Evolutionary conservation across 306 rosid species (phyloP).

Genomic region (Neltuma alba): DNA sequence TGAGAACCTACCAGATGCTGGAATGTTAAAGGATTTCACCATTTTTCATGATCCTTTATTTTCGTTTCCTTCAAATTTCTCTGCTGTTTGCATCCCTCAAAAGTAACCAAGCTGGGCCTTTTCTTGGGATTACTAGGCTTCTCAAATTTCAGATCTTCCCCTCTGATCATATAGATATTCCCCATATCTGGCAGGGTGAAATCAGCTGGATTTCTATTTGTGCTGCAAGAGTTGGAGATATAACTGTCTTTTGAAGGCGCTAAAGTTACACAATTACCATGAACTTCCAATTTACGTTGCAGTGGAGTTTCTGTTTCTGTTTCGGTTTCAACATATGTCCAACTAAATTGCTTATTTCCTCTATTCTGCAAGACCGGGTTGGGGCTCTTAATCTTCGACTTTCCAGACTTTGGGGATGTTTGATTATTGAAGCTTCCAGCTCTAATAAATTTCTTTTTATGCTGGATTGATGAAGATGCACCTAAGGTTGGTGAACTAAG

Average conservation of each 20-base stretch:
- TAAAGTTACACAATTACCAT: constrained; percentile 34
- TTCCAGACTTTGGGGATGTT: constrained; percentile 41
- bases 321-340: constrained; percentile 34
- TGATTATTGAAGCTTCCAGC: constrained; percentile 36
- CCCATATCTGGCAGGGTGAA: constrained; percentile 55
- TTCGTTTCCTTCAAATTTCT: constrained; percentile 42
- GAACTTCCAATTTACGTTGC: constrained; percentile 33
- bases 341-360: constrained; percentile 31
- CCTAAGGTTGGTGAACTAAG: constrained; percentile 35
- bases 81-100: constrained; percentile 44
- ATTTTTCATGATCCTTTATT: constrained; percentile 28
- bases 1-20: constrained; percentile 31
- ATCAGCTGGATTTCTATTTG: constrained; percentile 76
- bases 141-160: constrained; percentile 59
- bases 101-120: constrained; percentile 36
- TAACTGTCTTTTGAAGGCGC: constrained; percentile 31
- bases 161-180: constrained; percentile 63
- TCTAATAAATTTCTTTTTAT: constrained; percentile 32
- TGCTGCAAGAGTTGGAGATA: constrained; percentile 36
- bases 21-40: constrained; percentile 38
- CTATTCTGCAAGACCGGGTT: constrained; percentile 29
- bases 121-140: constrained; percentile 27
- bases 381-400: constrained; percentile 44
- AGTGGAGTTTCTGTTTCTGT: constrained; percentile 38
- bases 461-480: constrained; percentile 50